A percentile compares a stretch with the other conserved stretches of the same genome.
These are phyloP conservation scores for Sarocladium oryzae DNA, from an alignment of 2,329 filamentous ascomycete genomes.

Conservation along the genomic window DNA sequence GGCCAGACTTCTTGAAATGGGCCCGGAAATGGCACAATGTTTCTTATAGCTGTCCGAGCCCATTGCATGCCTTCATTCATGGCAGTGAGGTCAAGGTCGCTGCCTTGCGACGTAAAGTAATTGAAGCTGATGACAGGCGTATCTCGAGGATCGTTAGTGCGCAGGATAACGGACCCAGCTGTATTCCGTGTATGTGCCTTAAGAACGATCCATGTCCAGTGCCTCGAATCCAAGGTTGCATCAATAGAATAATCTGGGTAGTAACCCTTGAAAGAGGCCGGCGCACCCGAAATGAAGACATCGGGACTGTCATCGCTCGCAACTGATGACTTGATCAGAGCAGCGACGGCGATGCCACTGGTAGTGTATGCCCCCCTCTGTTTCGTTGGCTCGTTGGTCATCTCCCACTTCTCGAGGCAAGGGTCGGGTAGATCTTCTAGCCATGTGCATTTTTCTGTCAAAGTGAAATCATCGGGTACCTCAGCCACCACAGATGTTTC, in stretches of 20 bases:
- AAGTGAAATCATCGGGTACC: slow-evolving; percentile 21
- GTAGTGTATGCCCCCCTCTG: slow-evolving; percentile 25
- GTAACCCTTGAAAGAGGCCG: slow-evolving; percentile 33
- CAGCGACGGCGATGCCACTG: slow-evolving; percentile 25
- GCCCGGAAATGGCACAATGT: slow-evolving; percentile 13
- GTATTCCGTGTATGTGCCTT: slow-evolving; percentile 56
- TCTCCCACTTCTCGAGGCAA: slow-evolving; percentile 15
- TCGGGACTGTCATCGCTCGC: slow-evolving; percentile 16
- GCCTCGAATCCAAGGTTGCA: slow-evolving; percentile 27
- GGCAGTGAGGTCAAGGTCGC: not conserved
- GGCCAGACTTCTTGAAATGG: slow-evolving; percentile 29
- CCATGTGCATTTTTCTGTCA: slow-evolving; percentile 26
- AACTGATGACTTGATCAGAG: slow-evolving; percentile 22
- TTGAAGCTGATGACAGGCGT: slow-evolving; percentile 55
- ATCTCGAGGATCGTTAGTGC: slow-evolving; percentile 53
- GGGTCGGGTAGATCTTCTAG: slow-evolving; percentile 16
- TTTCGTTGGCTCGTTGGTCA: not conserved
- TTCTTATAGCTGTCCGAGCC: not conserved
- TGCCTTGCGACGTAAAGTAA: slow-evolving; percentile 11
- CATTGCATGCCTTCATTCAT: not conserved
- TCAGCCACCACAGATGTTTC: slow-evolving; percentile 11
- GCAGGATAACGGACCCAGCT: slow-evolving; percentile 53
- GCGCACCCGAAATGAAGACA: slow-evolving; percentile 31
- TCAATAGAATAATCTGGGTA: slow-evolving; percentile 29
- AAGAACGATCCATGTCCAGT: slow-evolving; percentile 37